Conservation (phyloP, 352 stramenopile genomes). For the Phytophthora hibernalis region DNA sequence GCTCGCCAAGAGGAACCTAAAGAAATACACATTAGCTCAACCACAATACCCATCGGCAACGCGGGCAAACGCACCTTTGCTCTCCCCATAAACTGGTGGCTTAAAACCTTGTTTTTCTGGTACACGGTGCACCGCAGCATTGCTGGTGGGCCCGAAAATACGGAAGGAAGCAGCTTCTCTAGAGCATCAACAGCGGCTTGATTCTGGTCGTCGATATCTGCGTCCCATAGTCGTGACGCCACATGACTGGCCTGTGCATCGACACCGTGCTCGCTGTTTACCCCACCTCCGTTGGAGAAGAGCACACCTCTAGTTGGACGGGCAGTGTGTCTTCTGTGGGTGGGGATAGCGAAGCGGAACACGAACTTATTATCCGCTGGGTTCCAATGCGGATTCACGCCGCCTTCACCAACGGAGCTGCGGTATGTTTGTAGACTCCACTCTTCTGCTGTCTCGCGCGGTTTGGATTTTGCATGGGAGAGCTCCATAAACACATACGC, state of each 20-base stretch:
- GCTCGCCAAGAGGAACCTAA: constrained; percentile 56
- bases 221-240: constrained; percentile 56
- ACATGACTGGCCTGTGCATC: constrained; percentile 21
- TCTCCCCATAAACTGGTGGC: constrained; percentile 81
- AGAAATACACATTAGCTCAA: constrained; percentile 6
- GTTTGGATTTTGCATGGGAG: constrained; percentile 40
- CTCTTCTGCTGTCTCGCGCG: constrained; percentile 53
- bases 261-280: constrained; percentile 1
- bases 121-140: constrained; percentile 70
- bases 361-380: constrained; percentile 59
- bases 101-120: constrained; percentile 83
- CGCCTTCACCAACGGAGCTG: constrained; percentile 57
- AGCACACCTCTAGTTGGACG: constrained; percentile 20
- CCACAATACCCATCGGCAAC: neutral
- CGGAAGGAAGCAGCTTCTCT: constrained; percentile 66
- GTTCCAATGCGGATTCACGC: constrained; percentile 67
- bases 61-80: constrained; percentile 46
- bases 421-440: constrained; percentile 84
- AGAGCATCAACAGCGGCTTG: constrained; percentile 47
- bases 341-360: constrained; percentile 83
- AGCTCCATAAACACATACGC: constrained; percentile 82
- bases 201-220: constrained; percentile 38
- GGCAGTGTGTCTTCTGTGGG: constrained; percentile 57
- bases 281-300: constrained; percentile 6
- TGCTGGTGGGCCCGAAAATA: constrained; percentile 68